Conservation (phyloP, 164 flowering plant species). For the Brasenia schreberi region DNA sequence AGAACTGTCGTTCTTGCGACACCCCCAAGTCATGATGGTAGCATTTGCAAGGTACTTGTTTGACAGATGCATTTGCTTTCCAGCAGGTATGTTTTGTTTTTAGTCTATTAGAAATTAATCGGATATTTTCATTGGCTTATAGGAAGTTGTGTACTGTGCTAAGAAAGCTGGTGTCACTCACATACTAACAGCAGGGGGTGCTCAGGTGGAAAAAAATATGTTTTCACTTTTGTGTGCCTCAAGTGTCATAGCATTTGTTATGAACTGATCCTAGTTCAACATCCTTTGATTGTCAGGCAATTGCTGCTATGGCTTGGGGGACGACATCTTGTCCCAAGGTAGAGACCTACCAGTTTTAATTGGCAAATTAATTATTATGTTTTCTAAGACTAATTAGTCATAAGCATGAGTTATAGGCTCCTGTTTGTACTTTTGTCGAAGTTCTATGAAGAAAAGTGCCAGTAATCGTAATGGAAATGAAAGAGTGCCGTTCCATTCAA, state of each 20-base stretch:
- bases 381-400: no score
- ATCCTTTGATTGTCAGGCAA: conserved; percentile 40
- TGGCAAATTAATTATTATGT: no score
- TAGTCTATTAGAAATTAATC: neutral
- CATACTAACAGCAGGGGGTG: conserved; percentile 97
- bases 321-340: conserved; percentile 96
- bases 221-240: no score
- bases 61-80: neutral
- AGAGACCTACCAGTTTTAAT: conserved; percentile 5
- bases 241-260: neutral
- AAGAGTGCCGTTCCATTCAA: no score
- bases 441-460: no score
- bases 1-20: conserved; percentile 90
- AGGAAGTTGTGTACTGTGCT: conserved; percentile 98
- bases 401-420: no score
- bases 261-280: neutral
- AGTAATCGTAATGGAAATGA: no score
- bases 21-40: conserved; percentile 78
- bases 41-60: conserved; percentile 78
- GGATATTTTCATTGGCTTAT: neutral
- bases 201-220: conserved; percentile 64
- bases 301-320: conserved; percentile 99
- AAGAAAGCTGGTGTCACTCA: conserved; percentile 99
- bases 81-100: neutral
- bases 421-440: no score